These are phyloP conservation scores for Dalbergia oliveri DNA, from an alignment of 306 rosid genomes.

Conservation along the genomic window DNA sequence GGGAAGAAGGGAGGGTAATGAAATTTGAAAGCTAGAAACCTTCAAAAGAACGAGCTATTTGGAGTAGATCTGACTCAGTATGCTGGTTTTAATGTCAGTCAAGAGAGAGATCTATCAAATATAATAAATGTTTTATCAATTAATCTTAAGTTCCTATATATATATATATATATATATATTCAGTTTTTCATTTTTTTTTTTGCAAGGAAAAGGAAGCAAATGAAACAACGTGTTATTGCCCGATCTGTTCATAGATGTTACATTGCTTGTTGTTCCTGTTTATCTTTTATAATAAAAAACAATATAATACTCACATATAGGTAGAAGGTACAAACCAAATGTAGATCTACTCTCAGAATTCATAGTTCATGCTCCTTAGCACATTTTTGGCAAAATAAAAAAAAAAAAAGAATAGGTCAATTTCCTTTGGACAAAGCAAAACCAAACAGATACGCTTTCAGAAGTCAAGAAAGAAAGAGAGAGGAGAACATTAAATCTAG, in stretches of 20 bases:
- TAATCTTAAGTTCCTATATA: constrained; percentile 1
- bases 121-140: constrained; percentile 31
- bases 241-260: constrained; percentile 67
- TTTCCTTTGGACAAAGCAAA: constrained; percentile 40
- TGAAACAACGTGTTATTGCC: constrained; percentile 45
- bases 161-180: background rate
- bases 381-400: constrained; percentile 58
- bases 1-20: background rate
- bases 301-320: constrained; percentile 42
- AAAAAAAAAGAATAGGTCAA: constrained; percentile 37
- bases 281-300: constrained; percentile 41
- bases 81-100: background rate
- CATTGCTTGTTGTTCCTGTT: constrained; percentile 40
- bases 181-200: constrained; percentile 38
- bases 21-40: constrained; percentile 11
- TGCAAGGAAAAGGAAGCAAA: constrained; percentile 55
- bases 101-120: constrained; percentile 40
- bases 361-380: constrained; percentile 56
- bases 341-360: constrained; percentile 67
- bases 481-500: background rate
- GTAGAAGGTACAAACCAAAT: constrained; percentile 52
- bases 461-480: background rate
- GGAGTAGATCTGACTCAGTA: constrained; percentile 38
- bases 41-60: constrained; percentile 18
- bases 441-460: constrained; percentile 5